These are phyloP conservation scores for Candida taoyuanica DNA, from an alignment of 805 yeast species.

Conservation along the genomic window DNA sequence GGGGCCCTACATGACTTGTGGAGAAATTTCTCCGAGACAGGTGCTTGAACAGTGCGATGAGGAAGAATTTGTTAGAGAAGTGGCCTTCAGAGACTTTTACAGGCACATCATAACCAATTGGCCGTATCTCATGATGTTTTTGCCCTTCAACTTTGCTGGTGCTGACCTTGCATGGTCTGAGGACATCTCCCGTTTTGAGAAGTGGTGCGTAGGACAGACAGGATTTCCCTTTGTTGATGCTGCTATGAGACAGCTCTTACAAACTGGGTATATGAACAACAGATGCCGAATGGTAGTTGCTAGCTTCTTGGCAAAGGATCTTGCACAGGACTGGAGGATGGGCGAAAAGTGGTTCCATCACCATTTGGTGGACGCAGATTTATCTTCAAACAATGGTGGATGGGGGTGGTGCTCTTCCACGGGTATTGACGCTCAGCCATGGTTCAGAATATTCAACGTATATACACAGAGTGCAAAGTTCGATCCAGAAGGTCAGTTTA, in stretches of 20 bases:
- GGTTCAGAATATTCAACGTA: conserved; percentile 52
- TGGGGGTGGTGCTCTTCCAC: conserved; percentile 53
- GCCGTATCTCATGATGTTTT: conserved; percentile 48
- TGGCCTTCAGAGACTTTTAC: conserved; percentile 57
- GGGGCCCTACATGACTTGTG: conserved; percentile 43
- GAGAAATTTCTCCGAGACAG: conserved; percentile 40
- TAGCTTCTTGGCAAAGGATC: conserved; percentile 45
- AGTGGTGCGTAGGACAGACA: conserved; percentile 51
- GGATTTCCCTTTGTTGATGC: conserved; percentile 59
- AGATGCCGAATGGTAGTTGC: conserved; percentile 52
- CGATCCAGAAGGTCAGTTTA: conserved; percentile 43
- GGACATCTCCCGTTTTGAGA: conserved; percentile 36
- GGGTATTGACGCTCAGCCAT: conserved; percentile 54
- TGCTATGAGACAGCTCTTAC: conserved; percentile 46
- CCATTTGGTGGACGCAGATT: conserved; percentile 47
- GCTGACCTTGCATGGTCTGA: conserved; percentile 41
- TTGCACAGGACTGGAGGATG: conserved; percentile 49
- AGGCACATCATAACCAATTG: conserved; percentile 43
- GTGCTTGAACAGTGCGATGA: conserved; percentile 32
- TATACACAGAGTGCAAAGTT: conserved; percentile 44
- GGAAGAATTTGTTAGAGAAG: conserved; percentile 45
- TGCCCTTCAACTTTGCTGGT: conserved; percentile 43
- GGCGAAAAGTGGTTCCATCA: conserved; percentile 50
- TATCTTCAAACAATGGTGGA: conserved; percentile 52
- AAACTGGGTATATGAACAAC: conserved; percentile 52